These are phyloP conservation scores for Cystobasidium tubakii DNA, from an alignment of 768 basidiomycete genomes.

Conservation along the genomic window DNA sequence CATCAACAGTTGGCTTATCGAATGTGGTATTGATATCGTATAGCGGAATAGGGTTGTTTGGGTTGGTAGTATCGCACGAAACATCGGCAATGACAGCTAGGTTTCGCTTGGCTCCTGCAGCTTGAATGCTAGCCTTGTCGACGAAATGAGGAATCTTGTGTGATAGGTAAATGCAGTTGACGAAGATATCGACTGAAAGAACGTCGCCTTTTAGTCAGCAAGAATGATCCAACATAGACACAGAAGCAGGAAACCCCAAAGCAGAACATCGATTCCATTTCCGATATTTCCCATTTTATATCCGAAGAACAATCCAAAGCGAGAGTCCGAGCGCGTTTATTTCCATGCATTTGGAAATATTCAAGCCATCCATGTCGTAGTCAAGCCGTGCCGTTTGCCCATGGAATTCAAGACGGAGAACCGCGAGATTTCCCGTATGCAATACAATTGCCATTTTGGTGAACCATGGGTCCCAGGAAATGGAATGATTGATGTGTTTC, in stretches of 20 bases:
- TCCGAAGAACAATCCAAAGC: neutral
- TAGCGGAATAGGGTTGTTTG: slow-evolving; percentile 93
- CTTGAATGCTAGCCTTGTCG: slow-evolving; percentile 62
- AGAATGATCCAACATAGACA: neutral
- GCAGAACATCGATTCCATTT: neutral
- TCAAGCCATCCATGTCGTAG: neutral
- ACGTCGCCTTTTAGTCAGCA: neutral
- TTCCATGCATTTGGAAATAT: neutral
- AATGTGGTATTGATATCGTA: slow-evolving; percentile 95
- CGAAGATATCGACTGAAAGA: slow-evolving; percentile 75
- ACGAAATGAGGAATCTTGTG: slow-evolving; percentile 77
- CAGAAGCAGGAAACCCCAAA: neutral
- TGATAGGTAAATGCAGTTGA: slow-evolving; percentile 99
- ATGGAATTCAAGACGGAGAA: neutral
- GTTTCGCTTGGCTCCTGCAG: slow-evolving; percentile 63
- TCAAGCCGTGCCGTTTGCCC: neutral
- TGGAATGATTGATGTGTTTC: neutral
- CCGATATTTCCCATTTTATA: neutral
- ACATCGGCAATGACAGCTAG: slow-evolving; percentile 88
- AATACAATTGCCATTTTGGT: neutral
- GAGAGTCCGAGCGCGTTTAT: neutral
- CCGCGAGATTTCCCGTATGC: neutral
- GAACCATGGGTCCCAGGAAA: neutral
- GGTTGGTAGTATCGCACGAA: slow-evolving; percentile 98
- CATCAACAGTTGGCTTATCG: slow-evolving; percentile 79